These are phyloP conservation scores for Pleodorina starrii DNA, from an alignment of 139 green algal species.

Conservation along the genomic window DNA sequence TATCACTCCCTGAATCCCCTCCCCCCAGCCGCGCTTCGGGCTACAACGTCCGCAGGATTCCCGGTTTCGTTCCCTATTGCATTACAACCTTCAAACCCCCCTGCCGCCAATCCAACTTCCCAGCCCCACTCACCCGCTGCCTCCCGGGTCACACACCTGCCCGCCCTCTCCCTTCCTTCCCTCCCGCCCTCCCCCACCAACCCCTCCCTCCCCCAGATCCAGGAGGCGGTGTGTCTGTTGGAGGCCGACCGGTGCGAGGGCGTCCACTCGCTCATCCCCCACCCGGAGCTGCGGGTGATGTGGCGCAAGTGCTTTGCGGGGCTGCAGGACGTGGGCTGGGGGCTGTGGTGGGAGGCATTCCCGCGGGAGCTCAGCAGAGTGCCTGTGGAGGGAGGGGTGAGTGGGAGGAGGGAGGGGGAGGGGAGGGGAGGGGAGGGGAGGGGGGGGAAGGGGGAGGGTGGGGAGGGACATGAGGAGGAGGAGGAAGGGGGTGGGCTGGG, in stretches of 20 bases:
- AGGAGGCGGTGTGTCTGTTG: slow-evolving; percentile 47
- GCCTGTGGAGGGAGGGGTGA: slow-evolving; percentile 36
- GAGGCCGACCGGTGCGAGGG: slow-evolving; percentile 51
- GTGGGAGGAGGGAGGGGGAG: background rate
- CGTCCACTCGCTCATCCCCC: slow-evolving; percentile 59
- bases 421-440: background rate
- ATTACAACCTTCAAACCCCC: too few species aligned
- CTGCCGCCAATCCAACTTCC: too few species aligned
- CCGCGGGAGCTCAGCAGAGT: slow-evolving; percentile 49
- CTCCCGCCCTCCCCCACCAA: background rate
- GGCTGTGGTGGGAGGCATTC: slow-evolving; percentile 60
- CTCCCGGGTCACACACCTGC: too few species aligned
- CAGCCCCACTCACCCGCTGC: too few species aligned
- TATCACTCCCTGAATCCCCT: too few species aligned
- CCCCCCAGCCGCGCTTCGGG: too few species aligned
- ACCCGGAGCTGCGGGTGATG: slow-evolving; percentile 50
- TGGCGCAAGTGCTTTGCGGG: slow-evolving; percentile 57
- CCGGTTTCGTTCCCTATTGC: too few species aligned
- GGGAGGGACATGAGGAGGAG: background rate
- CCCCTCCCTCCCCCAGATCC: slow-evolving; percentile 5
- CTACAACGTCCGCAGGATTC: too few species aligned
- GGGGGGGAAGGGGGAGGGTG: background rate
- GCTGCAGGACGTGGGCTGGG: slow-evolving; percentile 48
- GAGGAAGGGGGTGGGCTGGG: background rate
- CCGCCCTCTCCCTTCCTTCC: background rate